phyloP scores from a whole-genome alignment of 2,329 filamentous ascomycete species.

The Monilinia fructicola region DNA sequence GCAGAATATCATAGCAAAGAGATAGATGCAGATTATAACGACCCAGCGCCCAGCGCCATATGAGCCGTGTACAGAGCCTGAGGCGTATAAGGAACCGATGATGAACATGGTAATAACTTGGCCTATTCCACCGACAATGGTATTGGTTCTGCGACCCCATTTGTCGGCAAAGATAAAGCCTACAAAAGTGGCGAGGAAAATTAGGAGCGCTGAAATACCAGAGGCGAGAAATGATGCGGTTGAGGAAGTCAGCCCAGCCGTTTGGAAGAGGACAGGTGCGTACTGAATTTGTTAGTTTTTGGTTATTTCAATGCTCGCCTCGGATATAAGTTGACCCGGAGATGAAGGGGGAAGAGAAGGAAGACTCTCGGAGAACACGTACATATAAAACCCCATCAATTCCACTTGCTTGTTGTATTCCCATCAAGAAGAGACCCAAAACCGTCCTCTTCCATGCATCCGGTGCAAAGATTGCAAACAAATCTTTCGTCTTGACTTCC shows the following conservation, averaged over 20 bases:
- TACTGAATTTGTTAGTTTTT: conserved; percentile 46
- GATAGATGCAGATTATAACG: conserved; percentile 51
- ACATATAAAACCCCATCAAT: conserved; percentile 64
- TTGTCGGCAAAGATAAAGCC: conserved; percentile 56
- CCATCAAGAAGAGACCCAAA: conserved; percentile 57
- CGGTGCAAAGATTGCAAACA: conserved; percentile 41
- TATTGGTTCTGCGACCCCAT: conserved; percentile 56
- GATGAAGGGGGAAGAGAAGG: neutral
- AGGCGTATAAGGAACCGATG: conserved; percentile 55
- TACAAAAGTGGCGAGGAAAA: conserved; percentile 57
- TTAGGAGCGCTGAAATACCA: conserved; percentile 58
- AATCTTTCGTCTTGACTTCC: conserved; percentile 27
- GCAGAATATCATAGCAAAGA: conserved; percentile 50
- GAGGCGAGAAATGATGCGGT: conserved; percentile 60
- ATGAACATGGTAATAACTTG: conserved; percentile 53
- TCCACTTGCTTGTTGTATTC: conserved; percentile 59
- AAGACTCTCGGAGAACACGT: conserved; percentile 36
- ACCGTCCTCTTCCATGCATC: conserved; percentile 50
- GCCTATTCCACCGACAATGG: conserved; percentile 53
- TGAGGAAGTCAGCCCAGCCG: conserved; percentile 56
- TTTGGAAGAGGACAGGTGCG: conserved; percentile 58
- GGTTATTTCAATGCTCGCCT: neutral
- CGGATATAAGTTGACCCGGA: neutral
- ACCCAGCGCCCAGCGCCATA: conserved; percentile 49
- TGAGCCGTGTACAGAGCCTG: conserved; percentile 44